Base-by-base conservation (phyloP, 352 stramenopile genomes). In the Phytophthora europaea region DNA sequence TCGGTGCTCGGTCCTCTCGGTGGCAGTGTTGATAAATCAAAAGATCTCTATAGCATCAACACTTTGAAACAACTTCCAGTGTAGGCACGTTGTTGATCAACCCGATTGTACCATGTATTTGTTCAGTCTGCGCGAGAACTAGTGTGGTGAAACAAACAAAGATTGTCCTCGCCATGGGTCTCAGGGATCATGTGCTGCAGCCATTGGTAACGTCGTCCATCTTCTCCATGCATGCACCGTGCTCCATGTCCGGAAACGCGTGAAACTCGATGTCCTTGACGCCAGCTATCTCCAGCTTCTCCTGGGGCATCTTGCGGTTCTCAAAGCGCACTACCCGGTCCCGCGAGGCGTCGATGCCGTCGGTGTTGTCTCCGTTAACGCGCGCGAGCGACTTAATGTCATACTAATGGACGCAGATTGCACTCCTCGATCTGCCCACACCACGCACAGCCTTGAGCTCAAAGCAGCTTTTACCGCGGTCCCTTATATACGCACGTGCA, bases 361-460 rank as follows among this genome's bases (percentile, higher is more conserved):
- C 75, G 47, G 88, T 94, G 18, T 89, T 85, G 73, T 99, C 94
- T 63, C 92, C 94, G 40, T 91, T 84, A 13, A 91, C 79, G 73
- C 97, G 91, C 36, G 85, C 80, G 18, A 99, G 79, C 52, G 94
- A 95, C 62, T 91, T 89, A 73, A 99, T 98, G 75, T 99, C 97
- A 70, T 98, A 99, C 88, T 38, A 38, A 4, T 4, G 33, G 4
- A 38, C 9, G 9, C 51, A 56, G 18, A 43, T 1, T 60, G n/a
- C 22, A 28, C 38, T n/a, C 13, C 16, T 23, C 43, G 28, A 36
- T 20, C 9, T 38, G 4, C 33, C 33, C n/a, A n/a, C n/a, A n/a
- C n/a, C n/a, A n/a, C n/a, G n/a, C n/a, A n/a, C n/a, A n/a, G n/a
- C n/a, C n/a, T n/a, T n/a, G n/a, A n/a, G n/a, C n/a, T n/a, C n/a